Percentiles rank a stretch among this genome's conserved stretches.
These are phyloP conservation scores for Geotrichum fermentans DNA, from an alignment of 1,139 yeast genomes.

Conservation along the genomic window DNA sequence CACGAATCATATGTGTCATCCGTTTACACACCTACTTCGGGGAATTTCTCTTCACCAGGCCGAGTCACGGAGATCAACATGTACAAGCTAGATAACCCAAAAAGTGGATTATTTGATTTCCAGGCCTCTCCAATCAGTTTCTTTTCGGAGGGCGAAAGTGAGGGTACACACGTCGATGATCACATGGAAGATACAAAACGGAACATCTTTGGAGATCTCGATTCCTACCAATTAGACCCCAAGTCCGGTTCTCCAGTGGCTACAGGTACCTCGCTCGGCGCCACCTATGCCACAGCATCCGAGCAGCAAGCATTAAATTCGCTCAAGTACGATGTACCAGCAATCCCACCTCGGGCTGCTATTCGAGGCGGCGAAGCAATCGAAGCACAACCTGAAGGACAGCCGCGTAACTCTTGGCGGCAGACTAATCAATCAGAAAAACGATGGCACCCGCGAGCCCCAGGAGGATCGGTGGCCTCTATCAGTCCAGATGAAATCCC, in stretches of 20 bases:
- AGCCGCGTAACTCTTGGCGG: conserved; percentile 69
- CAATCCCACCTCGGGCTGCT: background rate
- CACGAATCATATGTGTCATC: conserved; percentile 4
- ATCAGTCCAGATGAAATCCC: conserved; percentile 81
- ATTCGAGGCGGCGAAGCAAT: background rate
- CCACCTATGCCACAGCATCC: background rate
- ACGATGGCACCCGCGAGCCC: conserved; percentile 50
- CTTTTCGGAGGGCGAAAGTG: conserved; percentile 16
- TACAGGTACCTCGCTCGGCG: background rate
- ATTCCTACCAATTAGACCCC: background rate
- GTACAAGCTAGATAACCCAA: conserved; percentile 18
- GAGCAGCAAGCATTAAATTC: background rate
- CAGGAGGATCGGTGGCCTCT: conserved; percentile 71
- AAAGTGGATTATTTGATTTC: background rate
- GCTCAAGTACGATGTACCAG: background rate
- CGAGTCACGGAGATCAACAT: conserved; percentile 17
- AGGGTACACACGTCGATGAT: conserved; percentile 14
- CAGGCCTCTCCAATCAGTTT: conserved; percentile 13
- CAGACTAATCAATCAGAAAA: conserved; percentile 42
- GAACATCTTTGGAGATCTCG: conserved; percentile 5
- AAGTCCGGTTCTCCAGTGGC: background rate
- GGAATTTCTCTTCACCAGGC: conserved; percentile 12
- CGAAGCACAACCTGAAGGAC: conserved; percentile 22
- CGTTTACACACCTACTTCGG: background rate
- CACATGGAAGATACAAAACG: conserved; percentile 2